Conservation (phyloP, 176 grass and related monocot species). For the Zea mays region DNA sequence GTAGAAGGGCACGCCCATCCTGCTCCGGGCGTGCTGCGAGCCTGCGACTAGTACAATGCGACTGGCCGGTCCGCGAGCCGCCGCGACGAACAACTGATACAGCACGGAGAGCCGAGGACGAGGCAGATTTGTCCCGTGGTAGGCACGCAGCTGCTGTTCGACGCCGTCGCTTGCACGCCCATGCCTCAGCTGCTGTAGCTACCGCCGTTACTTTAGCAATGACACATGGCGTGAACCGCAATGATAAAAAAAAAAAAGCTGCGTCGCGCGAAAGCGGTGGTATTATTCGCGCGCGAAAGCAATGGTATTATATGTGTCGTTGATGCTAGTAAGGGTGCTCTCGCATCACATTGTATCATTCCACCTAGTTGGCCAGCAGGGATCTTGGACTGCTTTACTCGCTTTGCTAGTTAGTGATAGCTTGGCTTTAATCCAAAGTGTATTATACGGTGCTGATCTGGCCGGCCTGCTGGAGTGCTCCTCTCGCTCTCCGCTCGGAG, state of each 20-base stretch:
- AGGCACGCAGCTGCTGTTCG: background rate
- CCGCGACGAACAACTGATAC: background rate
- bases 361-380: conserved; percentile 3
- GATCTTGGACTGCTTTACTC: conserved; percentile 19
- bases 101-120: background rate
- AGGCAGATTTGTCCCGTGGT: background rate
- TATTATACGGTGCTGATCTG: background rate
- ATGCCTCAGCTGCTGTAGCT: background rate
- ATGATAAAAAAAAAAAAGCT: conserved; percentile 1
- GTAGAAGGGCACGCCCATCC: background rate
- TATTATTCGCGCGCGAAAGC: too few relatives aligned
- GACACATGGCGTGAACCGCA: background rate
- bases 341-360: conserved; percentile 13
- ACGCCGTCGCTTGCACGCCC: background rate
- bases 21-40: background rate
- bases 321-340: background rate
- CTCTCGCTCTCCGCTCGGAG: too few relatives aligned
- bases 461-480: too few relatives aligned
- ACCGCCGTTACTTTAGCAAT: background rate
- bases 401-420: conserved; percentile 34
- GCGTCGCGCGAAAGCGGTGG: background rate
- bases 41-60: too few relatives aligned
- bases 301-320: too few relatives aligned
- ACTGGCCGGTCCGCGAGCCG: background rate
- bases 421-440: conserved; percentile 47